phyloP scores from a whole-genome alignment of 1,139 yeast genomes.

The Magnusiomyces sp. region DNA sequence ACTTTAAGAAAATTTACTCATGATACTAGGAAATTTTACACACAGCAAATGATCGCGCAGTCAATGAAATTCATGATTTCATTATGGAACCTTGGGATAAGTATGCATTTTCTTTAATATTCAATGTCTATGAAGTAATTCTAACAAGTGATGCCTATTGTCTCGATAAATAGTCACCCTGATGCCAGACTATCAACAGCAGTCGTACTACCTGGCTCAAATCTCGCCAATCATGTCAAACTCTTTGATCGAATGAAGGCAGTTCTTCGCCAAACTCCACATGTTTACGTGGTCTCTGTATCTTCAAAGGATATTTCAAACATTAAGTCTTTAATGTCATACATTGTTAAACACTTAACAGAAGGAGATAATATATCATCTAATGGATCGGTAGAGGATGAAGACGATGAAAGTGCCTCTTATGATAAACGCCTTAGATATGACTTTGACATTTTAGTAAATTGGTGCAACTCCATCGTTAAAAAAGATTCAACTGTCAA shows the following conservation, averaged over 20 bases:
- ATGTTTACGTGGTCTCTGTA: constrained; percentile 23
- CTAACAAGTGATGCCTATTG: not conserved
- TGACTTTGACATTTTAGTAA: constrained; percentile 45
- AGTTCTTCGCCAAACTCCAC: constrained; percentile 14
- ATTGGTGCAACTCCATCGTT: constrained; percentile 35
- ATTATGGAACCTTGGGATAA: constrained; percentile 21
- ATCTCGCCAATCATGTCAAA: constrained; percentile 30
- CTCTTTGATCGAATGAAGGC: constrained; percentile 25
- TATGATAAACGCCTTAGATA: constrained; percentile 36
- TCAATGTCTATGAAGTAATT: not conserved
- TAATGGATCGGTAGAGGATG: constrained; percentile 6
- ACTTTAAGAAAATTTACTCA: not conserved
- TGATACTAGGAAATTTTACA: constrained; percentile 16
- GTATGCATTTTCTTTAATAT: constrained; percentile 1
- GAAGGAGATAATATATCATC: constrained; percentile 19
- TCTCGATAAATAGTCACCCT: constrained; percentile 12
- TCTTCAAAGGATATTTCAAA: constrained; percentile 31
- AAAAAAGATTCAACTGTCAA: constrained; percentile 10
- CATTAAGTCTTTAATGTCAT: constrained; percentile 32
- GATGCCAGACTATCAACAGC: constrained; percentile 25
- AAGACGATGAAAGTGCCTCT: constrained; percentile 13
- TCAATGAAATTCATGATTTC: constrained; percentile 21
- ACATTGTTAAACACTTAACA: constrained; percentile 29
- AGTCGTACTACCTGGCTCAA: constrained; percentile 30
- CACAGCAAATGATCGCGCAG: constrained; percentile 18